These are phyloP conservation scores for Fusarium devonianum DNA, from an alignment of 2,329 filamentous ascomycete genomes.

Conservation along the genomic window DNA sequence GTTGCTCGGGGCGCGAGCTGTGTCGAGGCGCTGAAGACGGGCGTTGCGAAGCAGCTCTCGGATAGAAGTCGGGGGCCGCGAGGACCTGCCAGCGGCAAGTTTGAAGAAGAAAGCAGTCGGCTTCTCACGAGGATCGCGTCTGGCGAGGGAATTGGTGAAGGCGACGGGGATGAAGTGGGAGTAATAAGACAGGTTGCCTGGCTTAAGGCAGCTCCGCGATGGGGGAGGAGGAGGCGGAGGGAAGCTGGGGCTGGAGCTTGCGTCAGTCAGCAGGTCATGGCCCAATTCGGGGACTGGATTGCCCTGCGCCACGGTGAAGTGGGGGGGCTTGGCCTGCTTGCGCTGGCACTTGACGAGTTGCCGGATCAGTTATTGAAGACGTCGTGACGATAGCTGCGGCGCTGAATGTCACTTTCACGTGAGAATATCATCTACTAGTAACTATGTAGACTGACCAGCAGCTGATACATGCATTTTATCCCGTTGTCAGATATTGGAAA, in stretches of 20 bases:
- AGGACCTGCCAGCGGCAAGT: constrained; percentile 19
- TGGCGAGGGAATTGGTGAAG: constrained; percentile 3
- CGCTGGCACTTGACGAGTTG: no score
- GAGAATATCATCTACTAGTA: no score
- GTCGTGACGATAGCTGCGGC: no score
- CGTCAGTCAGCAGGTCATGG: constrained; percentile 32
- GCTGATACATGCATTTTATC: no score
- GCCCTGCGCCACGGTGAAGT: constrained; percentile 21
- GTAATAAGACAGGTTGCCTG: constrained; percentile 25
- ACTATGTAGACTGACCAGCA: no score
- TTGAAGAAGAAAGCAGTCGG: background rate
- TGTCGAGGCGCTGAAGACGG: no score
- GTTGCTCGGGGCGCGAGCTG: constrained; percentile 28
- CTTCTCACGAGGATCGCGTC: background rate
- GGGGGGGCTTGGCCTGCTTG: background rate
- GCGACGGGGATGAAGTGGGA: constrained; percentile 6
- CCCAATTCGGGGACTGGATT: background rate
- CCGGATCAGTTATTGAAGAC: background rate
- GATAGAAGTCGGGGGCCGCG: constrained; percentile 11
- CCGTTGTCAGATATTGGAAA: no score
- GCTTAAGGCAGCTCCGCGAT: constrained; percentile 34
- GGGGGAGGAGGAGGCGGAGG: constrained; percentile 33
- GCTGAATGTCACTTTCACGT: no score
- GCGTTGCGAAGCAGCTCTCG: no score
- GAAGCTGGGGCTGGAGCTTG: constrained; percentile 35